Evolutionary conservation across 225 moss, liverwort and hornwort genomes (phyloP), one percentile per base, ranked within the genome.

Genomic region (Physcomitrium patens): DNA sequence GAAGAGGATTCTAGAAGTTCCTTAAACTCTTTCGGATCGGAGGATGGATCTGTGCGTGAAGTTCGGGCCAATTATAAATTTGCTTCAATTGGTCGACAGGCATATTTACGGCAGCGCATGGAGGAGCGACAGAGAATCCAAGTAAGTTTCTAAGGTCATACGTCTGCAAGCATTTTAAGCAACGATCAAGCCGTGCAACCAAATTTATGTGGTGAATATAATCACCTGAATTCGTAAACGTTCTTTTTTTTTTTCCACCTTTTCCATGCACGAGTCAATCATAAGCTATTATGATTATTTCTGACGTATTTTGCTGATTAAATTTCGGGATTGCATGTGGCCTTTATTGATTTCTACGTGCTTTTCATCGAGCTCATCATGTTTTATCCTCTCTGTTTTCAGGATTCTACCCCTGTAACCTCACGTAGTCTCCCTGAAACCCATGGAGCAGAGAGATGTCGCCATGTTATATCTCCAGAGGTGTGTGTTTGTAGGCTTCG

Each of bases 381-480:
- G 55, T 22, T 37, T 12, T 27, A 26, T 77, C 55, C 17, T 47
- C 59, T 42, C 24, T 73, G 41, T 70, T 22, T 62, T 19, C 65
- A 87, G 87, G 81, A 87, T 77, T 79, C 74, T 19, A 78, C 79
- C 71, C 79, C 77, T 49, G 41, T 60, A 51, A 52, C 16, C 63
- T 53, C 70, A 37, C 31, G 7, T 8, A 31, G 67, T 71, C 60
- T 87, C 60, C 81, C 84, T 28, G 73, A 77, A 69, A 70, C 71
- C 22, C 87, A 79, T 13, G 84, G 84, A 70, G 71, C 77, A 71
- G 87, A 82, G 48, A 76, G 81, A 57, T 77, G 67, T 59, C 79
- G 79, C 74, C 81, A 87, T 77, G 84, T 87, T 26, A 71, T 87
- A 41, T 82, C 81, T 52, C 87, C 87, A 60, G 84, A 87, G 81